phyloP scores from a whole-genome alignment of 768 basidiomycete species.

The Rhizopogon vinicolor region DNA sequence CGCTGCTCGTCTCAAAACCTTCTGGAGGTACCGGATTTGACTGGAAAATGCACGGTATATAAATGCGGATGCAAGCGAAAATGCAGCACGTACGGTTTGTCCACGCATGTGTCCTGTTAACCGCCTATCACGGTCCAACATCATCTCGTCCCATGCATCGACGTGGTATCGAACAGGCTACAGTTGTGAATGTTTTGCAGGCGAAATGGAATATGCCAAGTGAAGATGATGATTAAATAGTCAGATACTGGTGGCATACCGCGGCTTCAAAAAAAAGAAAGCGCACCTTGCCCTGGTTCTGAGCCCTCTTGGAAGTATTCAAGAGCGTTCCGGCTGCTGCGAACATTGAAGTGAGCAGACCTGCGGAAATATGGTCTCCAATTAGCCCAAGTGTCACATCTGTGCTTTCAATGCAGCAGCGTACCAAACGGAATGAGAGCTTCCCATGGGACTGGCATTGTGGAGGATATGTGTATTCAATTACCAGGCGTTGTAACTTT shows the following conservation, averaged over 20 bases:
- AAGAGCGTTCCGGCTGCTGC: conserved; percentile 86
- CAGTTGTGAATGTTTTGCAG: background rate
- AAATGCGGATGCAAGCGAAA: background rate
- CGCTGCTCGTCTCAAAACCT: conserved; percentile 66
- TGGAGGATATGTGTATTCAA: conserved; percentile 8
- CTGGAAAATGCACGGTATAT: conserved; percentile 31
- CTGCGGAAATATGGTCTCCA: conserved; percentile 32
- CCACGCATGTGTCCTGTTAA: conserved; percentile 85
- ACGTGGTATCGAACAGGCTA: conserved; percentile 82
- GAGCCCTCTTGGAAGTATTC: conserved; percentile 68
- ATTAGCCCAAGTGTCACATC: background rate
- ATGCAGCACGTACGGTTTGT: conserved; percentile 63
- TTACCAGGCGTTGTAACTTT: background rate
- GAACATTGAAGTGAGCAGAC: conserved; percentile 83
- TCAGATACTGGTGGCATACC: background rate
- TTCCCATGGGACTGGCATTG: conserved; percentile 97
- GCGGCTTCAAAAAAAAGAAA: background rate
- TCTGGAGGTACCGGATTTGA: conserved; percentile 64
- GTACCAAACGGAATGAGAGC: conserved; percentile 93
- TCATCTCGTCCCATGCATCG: conserved; percentile 92
- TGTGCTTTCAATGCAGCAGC: background rate
- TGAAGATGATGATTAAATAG: background rate
- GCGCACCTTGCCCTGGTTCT: conserved; percentile 88
- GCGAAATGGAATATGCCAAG: background rate
- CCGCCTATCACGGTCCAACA: conserved; percentile 89